These are phyloP conservation scores for Russula dissimulans DNA, from an alignment of 768 basidiomycete genomes.

Conservation along the genomic window DNA sequence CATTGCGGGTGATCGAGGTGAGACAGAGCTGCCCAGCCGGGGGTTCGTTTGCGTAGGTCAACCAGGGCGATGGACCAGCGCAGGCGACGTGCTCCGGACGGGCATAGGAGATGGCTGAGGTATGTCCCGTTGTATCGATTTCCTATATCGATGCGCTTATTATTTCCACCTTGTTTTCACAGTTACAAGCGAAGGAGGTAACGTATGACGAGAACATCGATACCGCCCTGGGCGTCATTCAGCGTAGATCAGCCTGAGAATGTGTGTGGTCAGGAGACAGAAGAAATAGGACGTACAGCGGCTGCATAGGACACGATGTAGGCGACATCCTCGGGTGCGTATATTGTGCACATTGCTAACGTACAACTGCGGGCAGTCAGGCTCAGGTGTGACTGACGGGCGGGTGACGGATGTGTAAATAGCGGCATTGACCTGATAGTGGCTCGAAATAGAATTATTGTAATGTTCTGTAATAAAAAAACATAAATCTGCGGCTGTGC, in stretches of 20 bases:
- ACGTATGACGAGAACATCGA: conserved; percentile 38
- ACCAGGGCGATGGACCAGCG: conserved; percentile 45
- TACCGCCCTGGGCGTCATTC: conserved; percentile 31
- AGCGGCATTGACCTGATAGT: too few relatives aligned
- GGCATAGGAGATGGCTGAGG: conserved; percentile 48
- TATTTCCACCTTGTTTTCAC: too few relatives aligned
- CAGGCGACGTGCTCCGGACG: conserved; percentile 76
- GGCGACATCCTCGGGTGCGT: conserved; percentile 31
- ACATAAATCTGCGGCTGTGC: too few relatives aligned
- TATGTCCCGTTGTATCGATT: conserved; percentile 82
- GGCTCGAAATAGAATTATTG: too few relatives aligned
- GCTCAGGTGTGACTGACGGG: too few relatives aligned
- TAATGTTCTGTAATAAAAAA: too few relatives aligned
- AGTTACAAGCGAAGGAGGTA: too few relatives aligned
- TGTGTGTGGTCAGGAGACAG: not conserved
- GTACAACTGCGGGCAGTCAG: too few relatives aligned
- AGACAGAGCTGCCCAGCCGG: conserved; percentile 79
- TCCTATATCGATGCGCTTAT: conserved; percentile 38
- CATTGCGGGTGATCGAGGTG: conserved; percentile 41
- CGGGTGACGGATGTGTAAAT: too few relatives aligned
- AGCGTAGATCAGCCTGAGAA: not conserved
- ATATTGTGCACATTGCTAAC: conserved; percentile 21
- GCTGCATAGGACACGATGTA: conserved; percentile 37
- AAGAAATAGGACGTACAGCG: conserved; percentile 26
- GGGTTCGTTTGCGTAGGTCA: conserved; percentile 57